Evolutionary conservation across 2,329 filamentous ascomycete genomes (phyloP), one percentile per base, ranked within the genome.

Genomic region (Fonsecaea monophora): DNA sequence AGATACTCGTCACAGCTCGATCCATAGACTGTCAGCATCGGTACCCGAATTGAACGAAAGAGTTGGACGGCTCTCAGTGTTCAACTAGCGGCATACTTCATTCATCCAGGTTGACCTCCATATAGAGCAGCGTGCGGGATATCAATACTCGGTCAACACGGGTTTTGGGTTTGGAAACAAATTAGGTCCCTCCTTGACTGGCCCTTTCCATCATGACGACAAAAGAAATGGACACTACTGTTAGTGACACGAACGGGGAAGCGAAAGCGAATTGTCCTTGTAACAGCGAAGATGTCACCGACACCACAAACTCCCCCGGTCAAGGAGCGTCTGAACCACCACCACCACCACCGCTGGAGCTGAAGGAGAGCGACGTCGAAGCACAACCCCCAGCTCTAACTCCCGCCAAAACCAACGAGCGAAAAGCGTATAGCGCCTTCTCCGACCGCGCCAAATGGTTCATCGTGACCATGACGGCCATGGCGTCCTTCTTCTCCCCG

Each of bases 401-500:
- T 15, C 53, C n/a, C 2, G 42, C 54, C 18, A 53, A 34, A 13
- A 58, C 53, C 53, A 34, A 8, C 9, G 45, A 40, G 25, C 37
- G 62, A 38, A 66, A 63, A 45, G 50, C 66, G 21, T 70, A 70
- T 38, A 61, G 59, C 8, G 62, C 63, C 35, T 70, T 70, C 56
- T 64, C 62, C 15, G 18, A 30, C 13, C 30, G 18, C 10, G 48
- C 81, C 70, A 85, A 84, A 72, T 77, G 80, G 65, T 72, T 81
- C 67, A 79, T 85, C 38, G 79, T 85, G 30, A 77, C 81, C 72
- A 65, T 61, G 56, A 61, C 63, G 34, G 35, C 54, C 37, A 55
- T 65, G 57, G 82, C 75, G 85, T 83, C 2, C 84, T 84, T 2
- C 70, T 85, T 12, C 83, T 83, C 3, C 81, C 82, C 34, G 84